Conservation (phyloP, 202 grass and related monocot genomes). For the Zoysia matrella region DNA sequence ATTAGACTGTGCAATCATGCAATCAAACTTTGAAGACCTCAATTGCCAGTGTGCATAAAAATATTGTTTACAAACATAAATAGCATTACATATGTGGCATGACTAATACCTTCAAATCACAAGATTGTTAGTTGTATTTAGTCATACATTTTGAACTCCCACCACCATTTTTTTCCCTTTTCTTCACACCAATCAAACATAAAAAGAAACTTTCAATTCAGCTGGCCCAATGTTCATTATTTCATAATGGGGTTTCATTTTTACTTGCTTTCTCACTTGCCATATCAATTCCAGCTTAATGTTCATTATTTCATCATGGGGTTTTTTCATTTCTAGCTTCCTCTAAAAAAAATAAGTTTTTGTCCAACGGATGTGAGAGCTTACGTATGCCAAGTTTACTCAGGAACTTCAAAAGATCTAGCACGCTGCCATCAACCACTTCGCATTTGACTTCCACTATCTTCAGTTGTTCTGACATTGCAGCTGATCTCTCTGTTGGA, state of each 20-base stretch:
- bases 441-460: slow-evolving; percentile 5
- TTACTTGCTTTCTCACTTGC: background rate
- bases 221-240: background rate
- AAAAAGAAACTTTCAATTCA: background rate
- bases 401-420: background rate
- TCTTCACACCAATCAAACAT: background rate
- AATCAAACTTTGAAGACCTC: too few relatives aligned
- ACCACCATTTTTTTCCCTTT: background rate
- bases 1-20: too few relatives aligned
- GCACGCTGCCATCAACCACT: background rate
- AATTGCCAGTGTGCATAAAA: too few relatives aligned
- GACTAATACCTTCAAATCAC: too few relatives aligned
- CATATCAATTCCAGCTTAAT: background rate
- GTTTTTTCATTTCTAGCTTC: too few relatives aligned
- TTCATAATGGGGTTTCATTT: background rate
- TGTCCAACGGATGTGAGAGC: background rate
- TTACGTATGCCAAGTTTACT: background rate
- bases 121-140: too few relatives aligned
- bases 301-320: too few relatives aligned
- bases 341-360: background rate
- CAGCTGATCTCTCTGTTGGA: background rate
- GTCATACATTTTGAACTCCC: background rate
- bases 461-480: slow-evolving; percentile 1
- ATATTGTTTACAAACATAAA: too few relatives aligned
- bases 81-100: too few relatives aligned